A percentile compares a stretch with the other conserved stretches of the same genome.
Conservation (phyloP, 371 early-diverging fungal genomes). For the Sporodiniella umbellata region DNA sequence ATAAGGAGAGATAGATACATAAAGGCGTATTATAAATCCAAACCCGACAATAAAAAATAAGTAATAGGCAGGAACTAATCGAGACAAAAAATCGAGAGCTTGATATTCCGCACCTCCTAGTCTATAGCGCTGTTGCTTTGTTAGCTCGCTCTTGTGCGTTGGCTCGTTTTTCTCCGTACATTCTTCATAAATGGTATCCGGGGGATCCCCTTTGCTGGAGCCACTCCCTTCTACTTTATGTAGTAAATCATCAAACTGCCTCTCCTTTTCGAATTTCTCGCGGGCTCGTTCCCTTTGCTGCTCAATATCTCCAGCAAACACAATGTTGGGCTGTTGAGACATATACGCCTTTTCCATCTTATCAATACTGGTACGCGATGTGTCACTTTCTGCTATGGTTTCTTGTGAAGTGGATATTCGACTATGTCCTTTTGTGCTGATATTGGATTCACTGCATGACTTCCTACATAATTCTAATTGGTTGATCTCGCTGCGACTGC, state of each 20-base stretch:
- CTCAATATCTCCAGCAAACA: constrained; percentile 42
- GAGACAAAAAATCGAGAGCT: constrained; percentile 35
- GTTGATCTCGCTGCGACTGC: too few species aligned
- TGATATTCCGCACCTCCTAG: constrained; percentile 49
- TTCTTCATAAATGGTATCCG: too few species aligned
- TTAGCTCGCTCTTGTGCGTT: constrained; percentile 40
- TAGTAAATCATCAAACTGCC: constrained; percentile 30
- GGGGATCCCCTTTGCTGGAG: neutral
- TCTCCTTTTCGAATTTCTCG: constrained; percentile 27
- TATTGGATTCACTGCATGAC: neutral
- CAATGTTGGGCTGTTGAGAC: constrained; percentile 25
- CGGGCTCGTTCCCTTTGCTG: constrained; percentile 39
- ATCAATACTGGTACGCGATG: neutral
- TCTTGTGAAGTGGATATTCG: neutral
- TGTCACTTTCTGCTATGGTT: too few species aligned
- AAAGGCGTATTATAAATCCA: constrained; percentile 30
- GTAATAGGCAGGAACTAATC: constrained; percentile 36
- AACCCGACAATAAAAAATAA: constrained; percentile 26
- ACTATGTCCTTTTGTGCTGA: neutral
- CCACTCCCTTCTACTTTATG: constrained; percentile 6
- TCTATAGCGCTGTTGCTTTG: constrained; percentile 37
- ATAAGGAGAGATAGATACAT: constrained; percentile 29
- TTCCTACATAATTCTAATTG: neutral
- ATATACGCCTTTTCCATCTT: neutral
- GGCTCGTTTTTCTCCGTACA: constrained; percentile 25